Conservation (phyloP, 1,139 yeast species). For the Yamadazyma pseudoaaseri region DNA sequence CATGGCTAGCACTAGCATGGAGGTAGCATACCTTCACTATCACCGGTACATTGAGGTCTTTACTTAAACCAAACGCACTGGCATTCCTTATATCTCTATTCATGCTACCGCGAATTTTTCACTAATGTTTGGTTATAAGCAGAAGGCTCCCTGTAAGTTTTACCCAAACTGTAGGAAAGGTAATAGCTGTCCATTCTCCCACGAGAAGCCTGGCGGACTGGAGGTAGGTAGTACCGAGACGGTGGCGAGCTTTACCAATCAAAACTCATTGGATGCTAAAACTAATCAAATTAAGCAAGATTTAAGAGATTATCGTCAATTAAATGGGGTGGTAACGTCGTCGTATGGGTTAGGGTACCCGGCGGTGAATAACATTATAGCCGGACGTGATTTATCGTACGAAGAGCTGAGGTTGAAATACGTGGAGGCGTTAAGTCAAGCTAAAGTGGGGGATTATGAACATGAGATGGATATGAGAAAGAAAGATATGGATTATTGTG, state of each 20-base stretch:
- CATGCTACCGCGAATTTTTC: too few relatives aligned
- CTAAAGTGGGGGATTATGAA: conserved; percentile 37
- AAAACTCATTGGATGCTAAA: conserved; percentile 11
- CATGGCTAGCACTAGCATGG: conserved; percentile 21
- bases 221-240: conserved; percentile 6
- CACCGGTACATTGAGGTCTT: conserved; percentile 61
- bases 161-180: conserved; percentile 19
- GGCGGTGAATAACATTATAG: conserved; percentile 37
- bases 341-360: conserved; percentile 27
- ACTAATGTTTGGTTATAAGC: conserved; percentile 42
- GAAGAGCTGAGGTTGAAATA: conserved; percentile 56
- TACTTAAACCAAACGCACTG: conserved; percentile 71
- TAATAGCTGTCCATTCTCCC: conserved; percentile 15
- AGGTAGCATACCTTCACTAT: conserved; percentile 36
- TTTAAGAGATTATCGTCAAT: conserved; percentile 10
- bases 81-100: conserved; percentile 15
- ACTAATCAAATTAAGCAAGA: conserved; percentile 14
- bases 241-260: conserved; percentile 12
- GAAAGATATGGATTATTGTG: conserved; percentile 48
- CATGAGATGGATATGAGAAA: conserved; percentile 38
- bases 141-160: conserved; percentile 12
- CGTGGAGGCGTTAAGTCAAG: conserved; percentile 38
- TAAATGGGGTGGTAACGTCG: conserved; percentile 17
- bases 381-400: conserved; percentile 53
- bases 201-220: conserved; percentile 7